Percentiles rank a stretch among this genome's conserved stretches.
Conservation (phyloP, 2,329 filamentous ascomycete genomes). For the Talaromyces sp. region DNA sequence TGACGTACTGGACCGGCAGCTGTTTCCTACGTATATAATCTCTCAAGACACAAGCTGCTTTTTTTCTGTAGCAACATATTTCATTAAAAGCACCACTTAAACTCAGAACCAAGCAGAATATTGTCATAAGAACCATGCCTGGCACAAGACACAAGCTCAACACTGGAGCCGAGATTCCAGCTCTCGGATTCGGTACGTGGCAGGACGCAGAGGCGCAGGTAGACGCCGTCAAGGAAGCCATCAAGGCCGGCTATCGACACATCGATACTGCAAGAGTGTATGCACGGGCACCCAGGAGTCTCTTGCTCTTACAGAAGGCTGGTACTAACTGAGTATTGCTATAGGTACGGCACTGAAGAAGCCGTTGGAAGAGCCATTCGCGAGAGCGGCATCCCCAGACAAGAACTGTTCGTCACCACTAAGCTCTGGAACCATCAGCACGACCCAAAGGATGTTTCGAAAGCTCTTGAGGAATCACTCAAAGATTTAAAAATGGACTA, state of each 20-base stretch:
- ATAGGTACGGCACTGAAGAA: constrained; percentile 60
- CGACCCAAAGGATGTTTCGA: constrained; percentile 59
- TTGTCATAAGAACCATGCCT: constrained; percentile 22
- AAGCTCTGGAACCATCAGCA: constrained; percentile 67
- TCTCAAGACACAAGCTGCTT: background rate
- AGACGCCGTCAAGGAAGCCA: constrained; percentile 46
- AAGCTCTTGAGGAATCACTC: constrained; percentile 60
- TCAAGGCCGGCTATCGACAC: constrained; percentile 54
- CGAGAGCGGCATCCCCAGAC: constrained; percentile 61
- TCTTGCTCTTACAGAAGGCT: background rate
- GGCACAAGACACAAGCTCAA: constrained; percentile 45
- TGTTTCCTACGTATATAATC: background rate
- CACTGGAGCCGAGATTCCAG: constrained; percentile 47
- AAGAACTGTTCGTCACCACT: constrained; percentile 64
- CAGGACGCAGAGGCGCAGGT: constrained; percentile 52
- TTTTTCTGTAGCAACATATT: background rate
- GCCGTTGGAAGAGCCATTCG: constrained; percentile 64
- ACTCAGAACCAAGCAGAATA: background rate
- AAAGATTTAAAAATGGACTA: constrained; percentile 64
- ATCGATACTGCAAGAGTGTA: constrained; percentile 52
- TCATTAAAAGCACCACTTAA: background rate
- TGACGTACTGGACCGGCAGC: constrained; percentile 1
- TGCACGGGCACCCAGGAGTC: constrained; percentile 13
- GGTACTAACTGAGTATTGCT: background rate
- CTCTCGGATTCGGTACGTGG: constrained; percentile 55